These are phyloP conservation scores for Graphium sp. DNA, from an alignment of 2,329 filamentous ascomycete genomes.

Conservation along the genomic window DNA sequence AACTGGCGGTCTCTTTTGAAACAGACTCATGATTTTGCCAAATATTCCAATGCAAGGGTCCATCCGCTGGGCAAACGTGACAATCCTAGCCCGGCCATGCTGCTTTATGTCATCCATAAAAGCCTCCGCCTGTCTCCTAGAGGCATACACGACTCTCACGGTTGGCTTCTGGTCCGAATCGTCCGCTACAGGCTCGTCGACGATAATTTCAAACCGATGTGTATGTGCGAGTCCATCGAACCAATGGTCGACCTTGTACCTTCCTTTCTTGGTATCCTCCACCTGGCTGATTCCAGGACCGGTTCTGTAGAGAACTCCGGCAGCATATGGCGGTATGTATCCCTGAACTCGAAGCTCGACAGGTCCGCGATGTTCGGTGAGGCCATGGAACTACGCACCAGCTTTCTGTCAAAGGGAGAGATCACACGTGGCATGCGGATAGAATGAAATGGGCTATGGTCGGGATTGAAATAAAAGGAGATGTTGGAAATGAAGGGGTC, in stretches of 20 bases:
- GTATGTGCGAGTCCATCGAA: slow-evolving; percentile 58
- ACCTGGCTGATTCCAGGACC: slow-evolving; percentile 52
- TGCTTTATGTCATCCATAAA: slow-evolving; percentile 42
- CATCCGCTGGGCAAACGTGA: slow-evolving; percentile 53
- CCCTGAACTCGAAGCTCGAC: slow-evolving; percentile 48
- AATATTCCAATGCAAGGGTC: slow-evolving; percentile 64
- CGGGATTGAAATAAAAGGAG: not conserved
- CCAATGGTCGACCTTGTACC: slow-evolving; percentile 54
- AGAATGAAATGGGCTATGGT: not conserved
- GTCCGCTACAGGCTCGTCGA: no score
- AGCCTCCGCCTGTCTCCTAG: slow-evolving; percentile 48
- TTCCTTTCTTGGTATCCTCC: slow-evolving; percentile 35
- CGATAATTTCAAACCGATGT: slow-evolving; percentile 4
- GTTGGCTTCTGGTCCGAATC: slow-evolving; percentile 10
- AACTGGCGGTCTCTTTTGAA: slow-evolving; percentile 18
- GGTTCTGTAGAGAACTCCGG: slow-evolving; percentile 57
- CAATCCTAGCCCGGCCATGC: slow-evolving; percentile 34
- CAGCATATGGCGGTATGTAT: slow-evolving; percentile 51
- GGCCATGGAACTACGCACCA: slow-evolving; percentile 41
- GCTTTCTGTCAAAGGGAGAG: not conserved
- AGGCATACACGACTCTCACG: slow-evolving; percentile 49
- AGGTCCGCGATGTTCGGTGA: slow-evolving; percentile 48
- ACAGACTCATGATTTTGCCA: slow-evolving; percentile 50
- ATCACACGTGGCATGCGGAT: not conserved
- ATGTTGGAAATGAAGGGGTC: not conserved